phyloP scores from a whole-genome alignment of 148 eudicot genomes.

The Oxyria digyna region DNA sequence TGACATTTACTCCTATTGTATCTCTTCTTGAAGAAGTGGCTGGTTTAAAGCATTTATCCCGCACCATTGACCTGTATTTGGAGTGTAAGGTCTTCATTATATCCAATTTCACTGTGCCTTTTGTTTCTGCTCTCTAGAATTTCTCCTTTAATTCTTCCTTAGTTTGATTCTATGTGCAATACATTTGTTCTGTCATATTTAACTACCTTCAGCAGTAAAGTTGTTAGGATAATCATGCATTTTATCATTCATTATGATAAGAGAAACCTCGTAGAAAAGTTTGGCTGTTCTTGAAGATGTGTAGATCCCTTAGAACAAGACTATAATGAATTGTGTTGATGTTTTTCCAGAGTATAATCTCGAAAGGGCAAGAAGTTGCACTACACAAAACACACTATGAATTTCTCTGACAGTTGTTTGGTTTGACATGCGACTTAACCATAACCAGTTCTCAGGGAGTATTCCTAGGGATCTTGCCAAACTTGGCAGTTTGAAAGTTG shows the following conservation, averaged over 20 bases:
- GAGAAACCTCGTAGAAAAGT: background rate
- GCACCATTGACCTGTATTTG: constrained; percentile 87
- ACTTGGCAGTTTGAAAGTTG: constrained; percentile 46
- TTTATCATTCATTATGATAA: background rate
- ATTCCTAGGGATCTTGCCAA: constrained; percentile 62
- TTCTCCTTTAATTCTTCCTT: background rate
- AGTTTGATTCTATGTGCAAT: background rate
- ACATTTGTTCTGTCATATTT: background rate
- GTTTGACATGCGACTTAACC: constrained; percentile 65
- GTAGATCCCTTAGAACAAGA: background rate
- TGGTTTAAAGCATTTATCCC: constrained; percentile 69
- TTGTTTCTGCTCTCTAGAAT: background rate
- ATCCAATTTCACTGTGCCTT: constrained; percentile 3
- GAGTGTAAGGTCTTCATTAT: constrained; percentile 64
- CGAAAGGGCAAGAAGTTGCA: background rate
- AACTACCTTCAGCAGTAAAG: no score
- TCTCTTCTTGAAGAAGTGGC: constrained; percentile 78
- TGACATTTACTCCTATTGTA: constrained; percentile 84
- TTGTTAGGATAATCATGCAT: no score
- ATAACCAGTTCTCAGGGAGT: constrained; percentile 57
- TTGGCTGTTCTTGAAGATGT: background rate
- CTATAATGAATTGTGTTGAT: background rate
- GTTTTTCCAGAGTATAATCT: background rate
- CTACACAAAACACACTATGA: no score
- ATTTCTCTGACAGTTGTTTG: constrained; percentile 11